Evolutionary conservation across 73 alveolate genomes (phyloP).

Genomic region (Stentor coeruleus): DNA sequence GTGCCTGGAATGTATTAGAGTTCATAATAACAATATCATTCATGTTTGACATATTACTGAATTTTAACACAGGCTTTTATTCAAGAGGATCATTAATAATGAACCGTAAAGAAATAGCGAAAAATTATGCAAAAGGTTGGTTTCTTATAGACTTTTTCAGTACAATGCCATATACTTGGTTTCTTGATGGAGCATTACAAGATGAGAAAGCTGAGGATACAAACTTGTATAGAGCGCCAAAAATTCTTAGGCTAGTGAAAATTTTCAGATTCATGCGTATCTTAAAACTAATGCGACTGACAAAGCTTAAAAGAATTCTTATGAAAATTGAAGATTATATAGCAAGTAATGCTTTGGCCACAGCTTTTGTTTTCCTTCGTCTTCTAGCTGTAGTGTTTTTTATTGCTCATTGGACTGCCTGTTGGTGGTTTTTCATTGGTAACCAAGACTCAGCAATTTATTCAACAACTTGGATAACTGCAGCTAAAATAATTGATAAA

Average conservation of each 20-base stretch:
- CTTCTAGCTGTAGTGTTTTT: constrained; percentile 33
- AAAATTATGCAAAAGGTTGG: constrained; percentile 56
- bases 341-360: constrained; percentile 42
- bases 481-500: constrained; percentile 24
- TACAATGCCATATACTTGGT: constrained; percentile 61
- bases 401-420: constrained; percentile 59
- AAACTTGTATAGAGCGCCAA: constrained; percentile 31
- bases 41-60: constrained; percentile 38
- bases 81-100: constrained; percentile 43
- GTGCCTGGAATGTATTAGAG: constrained; percentile 31
- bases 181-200: constrained; percentile 32
- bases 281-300: constrained; percentile 51
- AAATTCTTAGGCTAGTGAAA: constrained; percentile 52
- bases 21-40: constrained; percentile 34
- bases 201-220: background rate
- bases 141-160: constrained; percentile 55
- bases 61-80: constrained; percentile 60
- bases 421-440: constrained; percentile 57
- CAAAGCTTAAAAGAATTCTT: constrained; percentile 61
- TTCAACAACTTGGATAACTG: constrained; percentile 44
- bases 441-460: constrained; percentile 10
- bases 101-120: constrained; percentile 46
- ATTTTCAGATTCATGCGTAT: constrained; percentile 62
- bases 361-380: constrained; percentile 20
- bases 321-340: constrained; percentile 64